phyloP scores from a whole-genome alignment of 2,329 filamentous ascomycete species.

The Calonectria montana region DNA sequence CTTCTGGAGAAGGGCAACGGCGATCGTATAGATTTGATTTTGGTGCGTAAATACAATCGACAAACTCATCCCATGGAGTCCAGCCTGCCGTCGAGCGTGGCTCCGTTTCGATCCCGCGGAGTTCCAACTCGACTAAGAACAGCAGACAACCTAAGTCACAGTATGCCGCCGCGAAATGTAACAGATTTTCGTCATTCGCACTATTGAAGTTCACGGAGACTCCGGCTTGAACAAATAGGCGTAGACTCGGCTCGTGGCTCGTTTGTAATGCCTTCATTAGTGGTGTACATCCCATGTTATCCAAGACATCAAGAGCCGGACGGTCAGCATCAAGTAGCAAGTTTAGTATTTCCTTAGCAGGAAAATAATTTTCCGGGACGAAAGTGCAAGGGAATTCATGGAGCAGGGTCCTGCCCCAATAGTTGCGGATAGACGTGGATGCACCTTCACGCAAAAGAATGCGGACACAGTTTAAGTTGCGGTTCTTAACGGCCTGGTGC shows the following conservation, averaged over 20 bases:
- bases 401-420: rapidly evolving
- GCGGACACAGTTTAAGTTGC: background rate
- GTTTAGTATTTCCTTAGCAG: background rate
- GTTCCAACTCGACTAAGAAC: background rate
- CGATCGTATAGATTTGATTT: rapidly evolving
- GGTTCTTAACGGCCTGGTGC: rapidly evolving
- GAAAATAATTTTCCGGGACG: background rate
- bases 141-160: background rate
- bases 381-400: background rate
- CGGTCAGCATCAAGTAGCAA: background rate
- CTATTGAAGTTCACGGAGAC: background rate
- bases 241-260: background rate
- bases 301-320: too few relatives aligned
- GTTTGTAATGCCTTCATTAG: background rate
- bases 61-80: background rate
- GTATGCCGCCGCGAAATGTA: background rate
- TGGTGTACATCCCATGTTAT: too few relatives aligned
- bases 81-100: rapidly evolving
- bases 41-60: rapidly evolving
- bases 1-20: background rate
- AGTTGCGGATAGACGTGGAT: background rate
- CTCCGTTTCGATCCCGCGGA: background rate
- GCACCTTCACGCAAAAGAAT: constrained; percentile 22
- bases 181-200: background rate
- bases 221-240: background rate